Evolutionary conservation across 1,284 basidiomycete species (phyloP), one percentile per base, ranked within the genome.

Genomic region (Psilocybe mexicana): DNA sequence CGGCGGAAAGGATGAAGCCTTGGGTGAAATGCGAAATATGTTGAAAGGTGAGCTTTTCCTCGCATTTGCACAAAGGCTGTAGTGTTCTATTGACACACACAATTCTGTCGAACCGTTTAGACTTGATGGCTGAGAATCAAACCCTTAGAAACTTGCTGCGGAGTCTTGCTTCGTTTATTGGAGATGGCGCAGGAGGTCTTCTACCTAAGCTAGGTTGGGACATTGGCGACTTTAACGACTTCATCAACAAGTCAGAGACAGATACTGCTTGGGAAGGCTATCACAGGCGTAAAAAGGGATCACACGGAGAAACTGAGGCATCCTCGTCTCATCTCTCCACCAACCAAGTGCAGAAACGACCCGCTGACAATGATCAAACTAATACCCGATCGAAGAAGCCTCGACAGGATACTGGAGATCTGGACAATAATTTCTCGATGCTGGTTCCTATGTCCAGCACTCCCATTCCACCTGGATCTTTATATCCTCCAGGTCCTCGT

Each of bases 241-340:
- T 88, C 63, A 77, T 94, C 61, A 92, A 90, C 72, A 86, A 87
- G 65, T 85, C 90, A 1, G 93, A 96, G 73, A 94, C 93, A 0
- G 93, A 96, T 70, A 94, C 93, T 0, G 93, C 93, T 28, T 93
- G 89, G 80, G 93, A 95, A 69, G 89, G 92, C 48, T 94, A 90
- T 67, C 85, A 93, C 61, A 74, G 82, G 33, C 82, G 89, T 62
- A 92, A 87, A 70, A 81, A 79, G 58, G 48, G 50, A 1, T 55
- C 63, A 43, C 25, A 38, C 18, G 46, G 59, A 42, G 70, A 71
- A 4, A 54, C 63, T 14, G 65, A 67, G 14, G 59, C 61, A 61
- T 24, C 62, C 69, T 42, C 53, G n/a, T 30, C 57, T 30, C 47
- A 54, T 25, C 48, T 42, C 18, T 61, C 61, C 14, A 57, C 52